Evolutionary conservation across 2,329 filamentous ascomycete genomes (phyloP).

Genomic region (Epichloe brachyelytri): DNA sequence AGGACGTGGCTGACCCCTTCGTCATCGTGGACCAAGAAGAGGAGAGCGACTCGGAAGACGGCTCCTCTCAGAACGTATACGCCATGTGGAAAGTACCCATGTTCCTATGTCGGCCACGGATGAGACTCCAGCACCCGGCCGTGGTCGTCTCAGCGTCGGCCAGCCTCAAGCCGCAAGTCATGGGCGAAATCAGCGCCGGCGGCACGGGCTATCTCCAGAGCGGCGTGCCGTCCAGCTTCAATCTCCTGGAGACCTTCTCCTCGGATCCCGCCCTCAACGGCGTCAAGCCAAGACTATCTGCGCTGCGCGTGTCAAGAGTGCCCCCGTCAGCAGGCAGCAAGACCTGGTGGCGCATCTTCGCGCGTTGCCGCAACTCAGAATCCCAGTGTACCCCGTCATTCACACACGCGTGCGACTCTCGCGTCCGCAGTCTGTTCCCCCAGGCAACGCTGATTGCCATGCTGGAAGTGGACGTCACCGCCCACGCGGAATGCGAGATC

Average conservation of each 20-base stretch:
- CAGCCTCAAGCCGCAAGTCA: conserved; percentile 39
- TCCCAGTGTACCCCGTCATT: conserved; percentile 54
- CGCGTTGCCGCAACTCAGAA: conserved; percentile 47
- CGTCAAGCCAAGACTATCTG: conserved; percentile 54
- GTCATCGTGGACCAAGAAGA: conserved; percentile 33
- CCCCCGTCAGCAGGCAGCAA: conserved; percentile 49
- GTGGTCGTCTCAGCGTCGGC: conserved; percentile 52
- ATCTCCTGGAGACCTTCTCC: conserved; percentile 63
- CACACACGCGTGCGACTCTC: conserved; percentile 64
- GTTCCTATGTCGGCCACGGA: conserved; percentile 45
- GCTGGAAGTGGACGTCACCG: conserved; percentile 61
- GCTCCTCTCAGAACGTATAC: conserved; percentile 29
- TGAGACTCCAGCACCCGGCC: conserved; percentile 52
- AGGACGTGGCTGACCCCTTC: conserved; percentile 36
- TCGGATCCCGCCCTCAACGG: conserved; percentile 50
- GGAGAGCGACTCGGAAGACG: conserved; percentile 13
- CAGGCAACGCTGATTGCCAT: conserved; percentile 53
- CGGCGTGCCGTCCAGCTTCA: conserved; percentile 55
- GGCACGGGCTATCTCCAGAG: conserved; percentile 55
- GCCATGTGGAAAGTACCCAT: conserved; percentile 49
- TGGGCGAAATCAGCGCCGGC: conserved; percentile 14
- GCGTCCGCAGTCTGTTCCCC: conserved; percentile 45
- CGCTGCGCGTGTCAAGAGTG: conserved; percentile 63
- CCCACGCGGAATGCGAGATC: conserved; percentile 55
- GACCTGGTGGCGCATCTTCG: conserved; percentile 51